phyloP scores from a whole-genome alignment of 345 rosid species.

The Gossypium australe region DNA sequence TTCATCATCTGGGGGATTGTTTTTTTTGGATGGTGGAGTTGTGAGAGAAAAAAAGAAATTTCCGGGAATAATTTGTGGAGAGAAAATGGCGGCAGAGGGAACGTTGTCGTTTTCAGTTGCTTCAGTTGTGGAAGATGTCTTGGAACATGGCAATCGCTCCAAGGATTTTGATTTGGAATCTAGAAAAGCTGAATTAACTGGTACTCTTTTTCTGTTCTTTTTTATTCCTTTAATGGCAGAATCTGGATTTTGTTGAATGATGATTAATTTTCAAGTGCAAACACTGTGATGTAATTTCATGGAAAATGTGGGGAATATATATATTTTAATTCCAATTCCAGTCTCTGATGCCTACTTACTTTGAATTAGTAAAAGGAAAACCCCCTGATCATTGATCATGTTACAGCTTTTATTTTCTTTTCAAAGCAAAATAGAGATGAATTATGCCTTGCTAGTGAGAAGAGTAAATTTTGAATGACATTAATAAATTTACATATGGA shows the following conservation, averaged over 20 bases:
- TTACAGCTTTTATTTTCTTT: too few species aligned
- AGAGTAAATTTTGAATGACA: too few species aligned
- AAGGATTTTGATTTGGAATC: slow-evolving; percentile 55
- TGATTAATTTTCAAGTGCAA: neutral
- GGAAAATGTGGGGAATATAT: too few species aligned
- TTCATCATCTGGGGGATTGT: slow-evolving; percentile 9
- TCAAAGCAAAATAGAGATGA: too few species aligned
- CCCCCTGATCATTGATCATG: too few species aligned
- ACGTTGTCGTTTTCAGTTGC: slow-evolving; percentile 49
- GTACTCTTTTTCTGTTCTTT: slow-evolving; percentile 19
- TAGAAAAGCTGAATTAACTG: slow-evolving; percentile 66
- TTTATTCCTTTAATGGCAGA: neutral
- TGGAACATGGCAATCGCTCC: slow-evolving; percentile 50
- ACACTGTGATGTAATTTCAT: too few species aligned
- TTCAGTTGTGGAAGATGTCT: slow-evolving; percentile 58
- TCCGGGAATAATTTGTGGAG: neutral
- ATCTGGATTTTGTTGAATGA: slow-evolving; percentile 1
- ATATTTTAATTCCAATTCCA: too few species aligned
- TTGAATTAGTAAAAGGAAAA: too few species aligned
- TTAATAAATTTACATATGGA: too few species aligned
- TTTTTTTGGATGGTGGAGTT: slow-evolving; percentile 15
- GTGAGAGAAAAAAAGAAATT: neutral
- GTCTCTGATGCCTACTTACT: too few species aligned
- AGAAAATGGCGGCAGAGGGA: slow-evolving; percentile 38
- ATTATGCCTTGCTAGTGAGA: too few species aligned